Percentiles rank a stretch among this genome's conserved stretches.
These are phyloP conservation scores for Staphylotrichum longicolle DNA, from an alignment of 495 filamentous ascomycete genomes.

Conservation along the genomic window DNA sequence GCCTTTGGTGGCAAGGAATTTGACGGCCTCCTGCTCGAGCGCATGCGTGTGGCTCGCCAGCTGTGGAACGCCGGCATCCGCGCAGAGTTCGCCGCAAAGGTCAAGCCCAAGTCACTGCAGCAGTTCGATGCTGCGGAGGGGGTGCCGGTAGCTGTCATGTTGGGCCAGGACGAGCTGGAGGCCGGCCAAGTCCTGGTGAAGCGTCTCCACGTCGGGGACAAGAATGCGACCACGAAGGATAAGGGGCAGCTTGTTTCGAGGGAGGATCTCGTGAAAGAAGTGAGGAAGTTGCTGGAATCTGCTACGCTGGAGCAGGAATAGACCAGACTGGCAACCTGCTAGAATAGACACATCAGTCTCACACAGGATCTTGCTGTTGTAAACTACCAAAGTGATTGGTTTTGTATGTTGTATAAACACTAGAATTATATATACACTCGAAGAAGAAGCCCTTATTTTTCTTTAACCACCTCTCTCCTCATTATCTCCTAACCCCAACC, in stretches of 20 bases:
- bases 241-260: constrained; percentile 56
- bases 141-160: constrained; percentile 71
- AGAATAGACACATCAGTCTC: too few relatives aligned
- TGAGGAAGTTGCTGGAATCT: constrained; percentile 45
- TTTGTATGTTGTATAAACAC: too few relatives aligned
- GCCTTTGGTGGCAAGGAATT: constrained; percentile 86
- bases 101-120: constrained; percentile 69
- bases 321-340: not conserved
- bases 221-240: constrained; percentile 72
- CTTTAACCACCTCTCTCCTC: too few relatives aligned
- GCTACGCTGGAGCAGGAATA: not conserved
- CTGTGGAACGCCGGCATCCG: constrained; percentile 77
- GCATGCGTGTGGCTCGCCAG: constrained; percentile 67
- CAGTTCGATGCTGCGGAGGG: constrained; percentile 79
- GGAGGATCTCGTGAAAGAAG: constrained; percentile 58
- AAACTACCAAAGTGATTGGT: too few relatives aligned
- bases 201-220: constrained; percentile 63
- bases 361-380: too few relatives aligned
- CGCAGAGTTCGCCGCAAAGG: constrained; percentile 74
- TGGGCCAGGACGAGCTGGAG: constrained; percentile 76
- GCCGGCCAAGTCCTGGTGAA: constrained; percentile 75
- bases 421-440: too few relatives aligned
- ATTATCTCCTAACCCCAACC: too few relatives aligned
- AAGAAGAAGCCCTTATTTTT: too few relatives aligned
- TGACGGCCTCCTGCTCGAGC: constrained; percentile 67